Base-by-base conservation (phyloP, 2,329 filamentous ascomycete species). In the Verticillium alfalfae region DNA sequence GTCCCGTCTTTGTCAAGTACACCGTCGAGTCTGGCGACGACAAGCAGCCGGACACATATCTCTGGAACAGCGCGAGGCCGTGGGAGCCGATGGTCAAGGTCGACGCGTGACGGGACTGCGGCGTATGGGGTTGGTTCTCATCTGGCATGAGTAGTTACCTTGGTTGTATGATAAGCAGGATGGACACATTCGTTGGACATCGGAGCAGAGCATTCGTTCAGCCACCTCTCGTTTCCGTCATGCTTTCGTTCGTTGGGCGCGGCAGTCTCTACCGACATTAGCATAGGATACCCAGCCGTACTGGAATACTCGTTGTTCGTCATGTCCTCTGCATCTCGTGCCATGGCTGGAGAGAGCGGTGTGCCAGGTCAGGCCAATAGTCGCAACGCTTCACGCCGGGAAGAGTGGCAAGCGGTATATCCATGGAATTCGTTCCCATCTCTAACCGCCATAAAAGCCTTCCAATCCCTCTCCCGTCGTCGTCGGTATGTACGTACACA, bases 71-170 rank as follows among this genome's bases (percentile, higher is more conserved):
- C 66, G 69, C 73, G 16, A 68, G 69, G 37, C 76, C 76, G 39
- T 78, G 76, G 76, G 76, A 78, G 64, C 76, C 76, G 9, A 76
- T 78, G 72, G 71, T 78, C n/a, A 75, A 72, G 64, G 76, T 75
- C 9, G 69, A 68, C 13, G 74, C 71, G n/a, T 76, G 60, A 65
- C 2, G 39, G 8, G 36, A 13, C 16, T 34, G 15, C n/a, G 34
- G 41, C 7, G 38, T 37, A 5, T 38, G n/a, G 15, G 13, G 39
- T 34, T 15, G 22, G 9, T 59, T 31, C 26, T 59, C 45, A 38
- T 38, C 45, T 34, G 45, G 58, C 22, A 59, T 54, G 41, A 34
- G 22, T 36, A 22, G n/a, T 10, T n/a, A 4, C 16, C 18, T 18
- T 45, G 9, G 39, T 22, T 52, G 45, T 52, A 52, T 52, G 45